Percentiles rank a stretch among this genome's conserved stretches.
These are phyloP conservation scores for Iris macrosiphon DNA, from an alignment of 106 monocot genomes.

Conservation along the genomic window DNA sequence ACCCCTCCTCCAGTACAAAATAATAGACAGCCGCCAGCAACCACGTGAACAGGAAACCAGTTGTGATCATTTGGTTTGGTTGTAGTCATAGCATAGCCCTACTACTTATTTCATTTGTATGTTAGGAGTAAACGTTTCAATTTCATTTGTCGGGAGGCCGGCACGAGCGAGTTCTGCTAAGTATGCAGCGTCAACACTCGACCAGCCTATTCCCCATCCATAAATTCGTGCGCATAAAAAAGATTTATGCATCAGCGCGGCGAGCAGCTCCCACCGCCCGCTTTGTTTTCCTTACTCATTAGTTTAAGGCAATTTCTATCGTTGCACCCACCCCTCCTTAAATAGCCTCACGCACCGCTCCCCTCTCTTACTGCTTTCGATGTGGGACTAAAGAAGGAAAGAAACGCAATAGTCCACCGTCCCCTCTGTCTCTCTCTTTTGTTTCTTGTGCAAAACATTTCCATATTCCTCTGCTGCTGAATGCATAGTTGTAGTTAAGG, in stretches of 20 bases:
- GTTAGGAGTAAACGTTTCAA: too few relatives aligned
- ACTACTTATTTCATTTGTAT: too few relatives aligned
- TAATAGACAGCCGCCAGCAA: too few relatives aligned
- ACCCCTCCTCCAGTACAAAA: too few relatives aligned
- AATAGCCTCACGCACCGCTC: not conserved
- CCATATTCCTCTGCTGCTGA: too few relatives aligned
- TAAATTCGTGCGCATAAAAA: conserved; percentile 40
- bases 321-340: not conserved
- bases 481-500: too few relatives aligned
- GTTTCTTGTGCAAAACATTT: too few relatives aligned
- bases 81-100: too few relatives aligned
- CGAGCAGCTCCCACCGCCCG: conserved; percentile 66
- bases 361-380: not conserved
- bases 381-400: conserved; percentile 36
- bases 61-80: too few relatives aligned
- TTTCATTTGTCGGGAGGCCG: conserved; percentile 38
- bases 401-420: too few relatives aligned
- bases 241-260: conserved; percentile 31
- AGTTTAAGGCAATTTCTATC: conserved; percentile 51
- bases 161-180: conserved; percentile 68
- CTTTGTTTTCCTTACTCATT: conserved; percentile 91
- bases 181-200: conserved; percentile 62
- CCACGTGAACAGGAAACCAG: too few relatives aligned
- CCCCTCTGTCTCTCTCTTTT: too few relatives aligned
- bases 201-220: conserved; percentile 73